Evolutionary conservation across 768 basidiomycete genomes (phyloP).

Genomic region (Tylopilus sp.): DNA sequence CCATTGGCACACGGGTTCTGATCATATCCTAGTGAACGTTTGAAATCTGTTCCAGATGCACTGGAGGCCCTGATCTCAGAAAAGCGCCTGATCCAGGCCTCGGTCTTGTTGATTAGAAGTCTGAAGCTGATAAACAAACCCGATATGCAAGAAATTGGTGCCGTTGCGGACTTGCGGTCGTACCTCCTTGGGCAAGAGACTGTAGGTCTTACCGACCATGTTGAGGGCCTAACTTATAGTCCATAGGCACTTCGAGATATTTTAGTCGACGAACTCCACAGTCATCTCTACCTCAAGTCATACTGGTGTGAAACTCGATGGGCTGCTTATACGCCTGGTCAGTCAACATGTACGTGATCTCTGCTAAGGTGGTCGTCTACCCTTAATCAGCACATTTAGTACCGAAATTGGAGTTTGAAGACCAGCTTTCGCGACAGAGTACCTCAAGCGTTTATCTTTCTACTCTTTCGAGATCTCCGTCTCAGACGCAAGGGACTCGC

Average conservation of each 20-base stretch:
- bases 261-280: constrained; percentile 91
- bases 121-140: constrained; percentile 87
- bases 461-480: constrained; percentile 33
- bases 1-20: constrained; percentile 11
- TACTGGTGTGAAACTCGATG: constrained; percentile 96
- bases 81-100: constrained; percentile 87
- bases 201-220: constrained; percentile 42
- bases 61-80: constrained; percentile 95
- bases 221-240: constrained; percentile 10
- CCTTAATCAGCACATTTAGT: constrained; percentile 40
- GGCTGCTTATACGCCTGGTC: constrained; percentile 78
- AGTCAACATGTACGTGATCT: constrained; percentile 60
- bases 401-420: constrained; percentile 62
- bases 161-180: constrained; percentile 79
- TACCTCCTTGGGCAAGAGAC: constrained; percentile 86
- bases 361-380: background rate
- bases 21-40: constrained; percentile 60
- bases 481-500: constrained; percentile 44
- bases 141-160: constrained; percentile 96
- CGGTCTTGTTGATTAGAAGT: constrained; percentile 80
- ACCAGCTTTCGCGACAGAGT: constrained; percentile 33
- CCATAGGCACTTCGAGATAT: constrained; percentile 86
- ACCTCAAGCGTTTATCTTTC: constrained; percentile 19
- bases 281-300: constrained; percentile 94
- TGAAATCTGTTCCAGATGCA: constrained; percentile 88